Evolutionary conservation across 163 green algal genomes (phyloP), one percentile per base, ranked within the genome.

Genomic region (Scenedesmus sp.): DNA sequence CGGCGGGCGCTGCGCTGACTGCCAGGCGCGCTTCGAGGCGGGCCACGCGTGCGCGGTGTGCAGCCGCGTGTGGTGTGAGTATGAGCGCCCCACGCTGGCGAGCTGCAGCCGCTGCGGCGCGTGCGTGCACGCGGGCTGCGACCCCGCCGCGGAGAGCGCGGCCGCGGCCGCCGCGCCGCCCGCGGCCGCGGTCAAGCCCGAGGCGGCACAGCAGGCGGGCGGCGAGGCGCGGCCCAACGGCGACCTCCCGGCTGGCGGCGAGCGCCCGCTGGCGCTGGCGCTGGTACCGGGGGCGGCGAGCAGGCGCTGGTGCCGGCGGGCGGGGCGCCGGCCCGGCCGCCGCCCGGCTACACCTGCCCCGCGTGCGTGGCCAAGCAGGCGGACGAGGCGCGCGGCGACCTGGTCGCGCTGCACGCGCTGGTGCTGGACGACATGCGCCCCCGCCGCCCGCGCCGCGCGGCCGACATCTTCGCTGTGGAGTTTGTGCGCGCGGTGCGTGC

Each of bases 41-140:
- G 60, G 58, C 14, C 70, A 78, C 39, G 34, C 31, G 28, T 78
- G 70, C 44, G 13, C 24, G 31, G 70, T 78, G 39, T 78, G 70
- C 42, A 69, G n/a, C 15, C 57, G 57, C 14, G 53, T 78, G 24
- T 78, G 70, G 70, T 78, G 70, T 50, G 28, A 69, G 9, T 78
- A 72, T 4, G 71, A 71, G 47, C 26, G 29, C 26, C 17, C 71
- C n/a, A 57, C 7, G 9, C 17, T 80, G 58, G 71, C 71, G 5
- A 50, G 28, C 10, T 80, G 71, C 71, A 63, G 54, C 14, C 58
- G 60, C 58, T 80, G 71, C 45, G 34, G 60, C 15, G 42, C 36
- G 1, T 34, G 58, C 11, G 58, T 80, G 24, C 71, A 80, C 42
- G 44, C 20, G 9, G 60, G 9, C 20, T 80, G 71, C 13, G 71